Evolutionary conservation across 2,329 filamentous ascomycete species (phyloP).

Genomic region (Colletotrichum sp.): DNA sequence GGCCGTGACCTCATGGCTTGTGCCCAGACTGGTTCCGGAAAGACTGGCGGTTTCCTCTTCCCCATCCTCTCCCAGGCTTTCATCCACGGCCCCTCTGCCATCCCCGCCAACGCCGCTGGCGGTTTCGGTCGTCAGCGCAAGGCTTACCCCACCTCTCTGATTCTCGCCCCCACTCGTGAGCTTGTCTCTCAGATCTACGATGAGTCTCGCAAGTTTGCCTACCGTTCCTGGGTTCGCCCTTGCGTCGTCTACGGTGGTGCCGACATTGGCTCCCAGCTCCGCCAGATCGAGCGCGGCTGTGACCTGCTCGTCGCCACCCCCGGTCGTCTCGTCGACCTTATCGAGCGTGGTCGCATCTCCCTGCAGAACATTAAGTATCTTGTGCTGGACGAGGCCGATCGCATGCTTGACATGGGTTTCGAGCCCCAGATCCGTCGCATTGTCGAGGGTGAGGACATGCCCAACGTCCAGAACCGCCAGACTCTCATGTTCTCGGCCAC

Average conservation of each 20-base stretch:
- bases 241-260: slow-evolving; percentile 99
- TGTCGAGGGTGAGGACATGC: slow-evolving; percentile 99
- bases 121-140: slow-evolving; percentile 92
- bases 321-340: slow-evolving; percentile 95
- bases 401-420: slow-evolving; percentile 99
- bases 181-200: slow-evolving; percentile 99
- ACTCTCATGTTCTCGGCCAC: slow-evolving; percentile 99
- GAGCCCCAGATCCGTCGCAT: slow-evolving; percentile 99
- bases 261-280: slow-evolving; percentile 97
- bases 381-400: slow-evolving; percentile 98
- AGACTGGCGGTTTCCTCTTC: slow-evolving; percentile 99
- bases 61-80: slow-evolving; percentile 98
- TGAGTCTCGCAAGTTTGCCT: slow-evolving; percentile 96
- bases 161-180: slow-evolving; percentile 96
- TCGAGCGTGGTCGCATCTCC: slow-evolving; percentile 97
- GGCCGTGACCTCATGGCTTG: slow-evolving; percentile 99
- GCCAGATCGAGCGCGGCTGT: slow-evolving; percentile 96
- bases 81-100: slow-evolving; percentile 79
- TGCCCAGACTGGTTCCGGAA: slow-evolving; percentile 99
- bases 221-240: slow-evolving; percentile 97
- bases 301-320: slow-evolving; percentile 97
- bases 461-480: slow-evolving; percentile 79
- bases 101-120: slow-evolving; percentile 67
- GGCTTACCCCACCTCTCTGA: slow-evolving; percentile 94
- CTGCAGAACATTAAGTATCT: slow-evolving; percentile 99